Evolutionary conservation across 495 filamentous ascomycete genomes (phyloP).

Genomic region (Staphylotrichum longicolle): DNA sequence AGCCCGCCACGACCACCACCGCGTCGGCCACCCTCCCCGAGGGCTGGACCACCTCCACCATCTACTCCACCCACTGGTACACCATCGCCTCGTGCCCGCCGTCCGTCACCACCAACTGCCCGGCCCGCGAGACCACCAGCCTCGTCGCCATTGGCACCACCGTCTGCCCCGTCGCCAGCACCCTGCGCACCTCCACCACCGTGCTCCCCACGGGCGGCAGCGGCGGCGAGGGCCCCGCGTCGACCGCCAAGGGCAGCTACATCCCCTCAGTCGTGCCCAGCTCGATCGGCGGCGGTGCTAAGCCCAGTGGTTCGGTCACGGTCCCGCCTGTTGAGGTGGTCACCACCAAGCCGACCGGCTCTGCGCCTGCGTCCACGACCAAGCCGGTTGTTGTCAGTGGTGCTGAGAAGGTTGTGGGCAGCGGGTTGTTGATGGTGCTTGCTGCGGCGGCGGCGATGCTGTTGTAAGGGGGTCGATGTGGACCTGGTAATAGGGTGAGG

Average conservation of each 20-base stretch:
- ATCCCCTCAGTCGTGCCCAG: neutral
- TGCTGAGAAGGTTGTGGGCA: slow-evolving; percentile 11
- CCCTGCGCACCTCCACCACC: no score
- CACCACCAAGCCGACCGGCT: neutral
- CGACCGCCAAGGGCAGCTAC: neutral
- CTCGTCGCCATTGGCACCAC: slow-evolving; percentile 15
- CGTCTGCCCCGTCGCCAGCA: no score
- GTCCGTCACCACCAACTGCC: slow-evolving; percentile 57
- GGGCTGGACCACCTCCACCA: slow-evolving; percentile 55
- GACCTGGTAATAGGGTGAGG: no score
- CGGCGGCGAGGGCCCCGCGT: neutral
- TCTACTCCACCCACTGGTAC: slow-evolving; percentile 46
- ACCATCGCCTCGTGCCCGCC: slow-evolving; percentile 53
- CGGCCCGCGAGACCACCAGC: slow-evolving; percentile 39
- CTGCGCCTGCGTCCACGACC: neutral
- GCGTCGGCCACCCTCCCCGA: slow-evolving; percentile 37
- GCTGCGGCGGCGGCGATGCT: slow-evolving; percentile 9
- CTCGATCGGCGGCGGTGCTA: no score
- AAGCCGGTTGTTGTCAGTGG: slow-evolving; percentile 5
- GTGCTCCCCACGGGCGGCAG: no score
- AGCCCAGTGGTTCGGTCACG: neutral
- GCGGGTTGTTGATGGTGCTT: neutral
- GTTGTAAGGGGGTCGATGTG: neutral
- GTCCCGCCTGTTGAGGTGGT: slow-evolving; percentile 16
- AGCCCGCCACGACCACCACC: no score